phyloP scores from a whole-genome alignment of 176 grass and related monocot species.

The Cocos nucifera region DNA sequence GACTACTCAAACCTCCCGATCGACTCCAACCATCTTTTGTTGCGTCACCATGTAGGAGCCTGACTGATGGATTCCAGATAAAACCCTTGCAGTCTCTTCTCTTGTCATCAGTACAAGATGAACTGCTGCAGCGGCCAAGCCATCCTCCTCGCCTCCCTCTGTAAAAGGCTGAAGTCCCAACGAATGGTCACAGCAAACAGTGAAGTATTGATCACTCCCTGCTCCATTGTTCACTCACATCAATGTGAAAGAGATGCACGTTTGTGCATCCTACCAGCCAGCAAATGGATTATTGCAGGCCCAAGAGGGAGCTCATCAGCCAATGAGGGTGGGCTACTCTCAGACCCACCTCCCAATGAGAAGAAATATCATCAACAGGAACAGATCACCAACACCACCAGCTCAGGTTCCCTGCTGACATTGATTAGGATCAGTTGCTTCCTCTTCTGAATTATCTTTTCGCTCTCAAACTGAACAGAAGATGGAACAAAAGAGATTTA shows the following conservation, averaged over 20 bases:
- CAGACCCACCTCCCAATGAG: conserved; percentile 35
- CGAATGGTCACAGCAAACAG: no score
- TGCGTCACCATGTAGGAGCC: conserved; percentile 68
- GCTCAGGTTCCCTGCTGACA: conserved; percentile 50
- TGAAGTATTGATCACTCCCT: conserved; percentile 1
- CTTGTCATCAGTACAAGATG: conserved; percentile 29
- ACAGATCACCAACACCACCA: conserved; percentile 12
- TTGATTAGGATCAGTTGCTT: no score
- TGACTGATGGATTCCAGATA: conserved; percentile 51
- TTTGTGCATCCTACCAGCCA: conserved; percentile 77
- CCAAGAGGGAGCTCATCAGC: conserved; percentile 34
- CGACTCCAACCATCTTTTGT: conserved; percentile 46
- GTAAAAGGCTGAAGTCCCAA: background rate
- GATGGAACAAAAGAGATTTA: no score
- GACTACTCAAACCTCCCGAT: conserved; percentile 50
- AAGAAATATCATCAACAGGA: conserved; percentile 29
- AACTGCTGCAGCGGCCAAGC: conserved; percentile 29
- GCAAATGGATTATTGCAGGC: conserved; percentile 69
- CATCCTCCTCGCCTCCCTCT: background rate
- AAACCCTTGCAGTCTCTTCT: conserved; percentile 27
- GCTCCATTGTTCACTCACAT: conserved; percentile 87
- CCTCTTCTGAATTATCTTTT: no score
- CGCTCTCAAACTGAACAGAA: no score
- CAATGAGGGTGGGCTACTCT: conserved; percentile 82
- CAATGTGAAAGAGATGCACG: conserved; percentile 46